Base-by-base conservation (phyloP, 805 yeast species). In the Cyberlindnera nakhonratchasimensis region DNA sequence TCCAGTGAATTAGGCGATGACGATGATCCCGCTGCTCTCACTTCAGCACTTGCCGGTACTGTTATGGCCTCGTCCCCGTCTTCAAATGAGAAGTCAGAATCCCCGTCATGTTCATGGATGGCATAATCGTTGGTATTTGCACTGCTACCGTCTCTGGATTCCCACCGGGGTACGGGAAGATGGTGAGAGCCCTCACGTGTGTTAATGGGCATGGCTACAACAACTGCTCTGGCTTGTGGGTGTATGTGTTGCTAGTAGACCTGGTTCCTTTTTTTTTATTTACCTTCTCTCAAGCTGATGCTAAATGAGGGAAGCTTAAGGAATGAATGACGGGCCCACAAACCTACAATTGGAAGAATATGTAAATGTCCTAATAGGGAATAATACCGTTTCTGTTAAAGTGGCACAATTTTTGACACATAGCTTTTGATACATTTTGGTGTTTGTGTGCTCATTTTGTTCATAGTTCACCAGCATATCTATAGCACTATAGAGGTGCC, bases 21-120 rank as follows among this genome's bases (percentile, higher is more conserved):
- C 6, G n/a, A 26, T 7, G 6, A 6, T 26, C 29, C n/a, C 29
- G 10, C n/a, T 26, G 29, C 6, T 8, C n/a, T 16, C 4, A 22
- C 13, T 9, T 25, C 18, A 3, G 23, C 14, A 8, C 21, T 6
- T 3, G 13, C n/a, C 19, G 16, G 25, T 4, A 23, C n/a, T 3
- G 29, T 13, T 6, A 28, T 13, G 2, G 22, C 39, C 11, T 28
- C 32, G 20, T 35, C 39, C 9, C 32, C 32, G 6, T 35, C 39
- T 4, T 35, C 39, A 28, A 37, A 37, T 11, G 40, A 37, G 23
- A 37, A 29, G 16, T 29, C 40, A 8, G 34, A 29, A 5, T 19
- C 28, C 20, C 29, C 40, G 6, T 37, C 40, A 16, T 33, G 12
- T n/a, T 23, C 36, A 3, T 28, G 36, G 5, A 33, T 23, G n/a